These are phyloP conservation scores for Patellifolia procumbens DNA, from an alignment of 179 eudicot genomes.

Conservation along the genomic window DNA sequence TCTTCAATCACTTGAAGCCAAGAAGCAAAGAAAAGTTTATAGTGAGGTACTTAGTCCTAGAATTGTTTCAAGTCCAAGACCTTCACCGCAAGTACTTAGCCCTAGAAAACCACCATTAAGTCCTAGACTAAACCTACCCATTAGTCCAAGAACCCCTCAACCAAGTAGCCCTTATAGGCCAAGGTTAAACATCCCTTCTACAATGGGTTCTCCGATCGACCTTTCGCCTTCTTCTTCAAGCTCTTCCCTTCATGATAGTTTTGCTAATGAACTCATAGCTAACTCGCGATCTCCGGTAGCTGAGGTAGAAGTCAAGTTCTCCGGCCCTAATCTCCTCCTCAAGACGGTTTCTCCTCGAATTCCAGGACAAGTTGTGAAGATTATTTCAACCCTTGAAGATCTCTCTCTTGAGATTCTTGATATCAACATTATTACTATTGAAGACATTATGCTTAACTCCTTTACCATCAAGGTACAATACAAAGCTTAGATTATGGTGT, in stretches of 20 bases:
- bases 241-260: conserved; percentile 42
- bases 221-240: conserved; percentile 34
- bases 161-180: conserved; percentile 71
- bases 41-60: conserved; percentile 85
- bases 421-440: conserved; percentile 61
- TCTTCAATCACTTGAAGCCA: conserved; percentile 79
- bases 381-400: conserved; percentile 62
- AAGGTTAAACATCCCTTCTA: conserved; percentile 38
- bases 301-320: conserved; percentile 87
- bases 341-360: conserved; percentile 70
- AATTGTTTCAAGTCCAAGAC: conserved; percentile 67
- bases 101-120: conserved; percentile 40
- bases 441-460: conserved; percentile 71
- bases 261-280: conserved; percentile 68
- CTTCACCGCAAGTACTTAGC: conserved; percentile 53
- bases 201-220: conserved; percentile 29
- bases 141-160: conserved; percentile 93
- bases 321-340: conserved; percentile 68
- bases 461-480: conserved; percentile 85
- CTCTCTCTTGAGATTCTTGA: conserved; percentile 74
- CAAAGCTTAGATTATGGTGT: background rate
- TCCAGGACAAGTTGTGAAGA: conserved; percentile 76
- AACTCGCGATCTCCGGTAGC: conserved; percentile 73
- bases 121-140: conserved; percentile 53
- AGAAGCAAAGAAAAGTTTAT: conserved; percentile 79